These are phyloP conservation scores for Vaccinium macrocarpon DNA, from an alignment of 148 eudicot species.

Conservation along the genomic window DNA sequence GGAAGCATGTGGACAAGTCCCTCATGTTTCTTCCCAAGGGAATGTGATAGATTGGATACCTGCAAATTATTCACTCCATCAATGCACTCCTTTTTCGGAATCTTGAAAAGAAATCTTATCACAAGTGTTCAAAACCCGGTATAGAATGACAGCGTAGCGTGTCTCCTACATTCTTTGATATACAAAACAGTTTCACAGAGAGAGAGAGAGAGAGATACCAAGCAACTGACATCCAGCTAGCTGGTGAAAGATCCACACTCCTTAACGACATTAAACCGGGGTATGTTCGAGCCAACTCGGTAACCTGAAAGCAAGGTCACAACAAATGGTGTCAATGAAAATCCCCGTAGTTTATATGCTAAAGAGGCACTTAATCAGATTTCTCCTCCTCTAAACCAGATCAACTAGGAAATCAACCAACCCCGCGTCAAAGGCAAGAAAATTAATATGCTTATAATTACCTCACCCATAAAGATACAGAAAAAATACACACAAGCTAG, in stretches of 20 bases:
- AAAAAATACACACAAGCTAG: neutral
- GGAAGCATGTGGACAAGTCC: slow-evolving; percentile 36
- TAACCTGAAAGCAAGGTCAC: slow-evolving; percentile 18
- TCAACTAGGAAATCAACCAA: neutral
- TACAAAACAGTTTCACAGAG: neutral
- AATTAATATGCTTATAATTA: slow-evolving; percentile 19
- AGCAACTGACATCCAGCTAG: slow-evolving; percentile 41
- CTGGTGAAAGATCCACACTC: slow-evolving; percentile 37
- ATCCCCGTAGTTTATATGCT: neutral
- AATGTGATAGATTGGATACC: slow-evolving; percentile 44
- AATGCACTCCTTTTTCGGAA: neutral
- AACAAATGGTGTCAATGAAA: neutral
- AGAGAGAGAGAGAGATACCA: slow-evolving; percentile 22
- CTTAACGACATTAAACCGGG: slow-evolving; percentile 22
- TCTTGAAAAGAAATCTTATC: neutral
- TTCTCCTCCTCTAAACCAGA: neutral
- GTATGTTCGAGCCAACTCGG: slow-evolving; percentile 14
- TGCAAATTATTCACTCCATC: slow-evolving; percentile 4
- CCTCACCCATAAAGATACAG: slow-evolving; percentile 8
- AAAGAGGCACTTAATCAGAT: neutral
- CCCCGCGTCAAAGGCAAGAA: slow-evolving; percentile 15
- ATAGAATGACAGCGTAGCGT: neutral
- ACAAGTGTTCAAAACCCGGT: neutral
- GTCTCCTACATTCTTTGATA: neutral
- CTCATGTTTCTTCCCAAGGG: slow-evolving; percentile 21